Base-by-base conservation (phyloP, 2,329 filamentous ascomycete genomes). In the Chalaropsis ovoidea region DNA sequence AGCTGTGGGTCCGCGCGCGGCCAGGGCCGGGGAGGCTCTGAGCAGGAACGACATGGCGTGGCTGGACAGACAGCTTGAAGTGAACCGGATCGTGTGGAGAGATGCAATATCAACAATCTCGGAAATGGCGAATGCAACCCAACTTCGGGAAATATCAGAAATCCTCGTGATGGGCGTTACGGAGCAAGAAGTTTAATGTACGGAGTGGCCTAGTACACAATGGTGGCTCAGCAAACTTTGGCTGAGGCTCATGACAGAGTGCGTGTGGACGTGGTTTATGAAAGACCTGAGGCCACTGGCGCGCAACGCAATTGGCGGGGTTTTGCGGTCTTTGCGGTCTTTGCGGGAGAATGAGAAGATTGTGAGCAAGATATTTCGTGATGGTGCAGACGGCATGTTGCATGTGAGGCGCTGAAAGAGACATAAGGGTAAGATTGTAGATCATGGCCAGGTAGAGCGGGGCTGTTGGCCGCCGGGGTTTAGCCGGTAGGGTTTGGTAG, bases 201-300 rank as follows among this genome's bases (percentile, higher is more conserved):
- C 64, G 27, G 64, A 61, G 35, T 56, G 15, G 47, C 64, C 54
- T n/a, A 62, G 61, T 39, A 66, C 60, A 62, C 64, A 66, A 62
- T 62, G 64, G 56, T 62, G 22, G 42, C 22, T 43, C 24, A 47
- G 13, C 61, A 62, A 17, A 43, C 41, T 47, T 45, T 47, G 11
- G 24, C 39, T 62, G 22, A 56, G 27, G 22, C 52, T 56, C 52
- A 56, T 56, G 52, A n/a, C 52, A 56, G 17, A 56, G 7, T 27
- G 27, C 52, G 52, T n/a, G 17, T 19, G 13, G 24, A 17, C 7
- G 24, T 10, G 24, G 13, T 56, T 56, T 56, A 31, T 22, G 8
- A 56, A 27, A 56, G 27, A 31, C 22, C 52, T 56, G 24, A 1
- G 17, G 27, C 52, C 15, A 7, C 6, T n/a, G 15, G 52, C 27